Conservation (phyloP, 208 protist genomes). For the Acanthamoeba divionensis region DNA sequence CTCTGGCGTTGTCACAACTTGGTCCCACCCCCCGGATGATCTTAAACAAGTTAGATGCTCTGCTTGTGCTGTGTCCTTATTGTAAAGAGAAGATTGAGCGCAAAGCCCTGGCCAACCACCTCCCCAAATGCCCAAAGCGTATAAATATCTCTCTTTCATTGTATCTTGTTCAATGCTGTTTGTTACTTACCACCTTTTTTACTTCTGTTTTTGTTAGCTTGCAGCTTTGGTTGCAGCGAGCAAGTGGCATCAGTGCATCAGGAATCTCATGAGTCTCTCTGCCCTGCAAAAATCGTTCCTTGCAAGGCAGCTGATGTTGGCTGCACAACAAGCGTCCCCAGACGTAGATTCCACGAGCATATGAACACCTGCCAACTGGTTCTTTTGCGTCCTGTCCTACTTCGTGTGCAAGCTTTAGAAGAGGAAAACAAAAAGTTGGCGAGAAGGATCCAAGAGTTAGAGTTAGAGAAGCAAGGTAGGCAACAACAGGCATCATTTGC, state of each 20-base stretch:
- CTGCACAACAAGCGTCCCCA: no score
- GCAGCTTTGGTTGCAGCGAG: background rate
- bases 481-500: no score
- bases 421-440: no score
- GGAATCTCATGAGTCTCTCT: background rate
- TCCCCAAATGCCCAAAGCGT: background rate
- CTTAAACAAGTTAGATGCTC: background rate
- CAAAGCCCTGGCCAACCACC: background rate
- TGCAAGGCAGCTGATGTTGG: background rate
- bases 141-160: background rate
- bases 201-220: background rate
- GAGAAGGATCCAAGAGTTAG: no score
- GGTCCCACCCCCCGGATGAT: background rate
- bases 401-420: no score
- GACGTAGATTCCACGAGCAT: no score
- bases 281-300: background rate
- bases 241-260: background rate
- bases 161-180: background rate
- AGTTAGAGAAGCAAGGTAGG: no score
- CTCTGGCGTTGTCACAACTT: background rate
- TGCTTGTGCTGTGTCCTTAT: background rate
- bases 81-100: background rate
- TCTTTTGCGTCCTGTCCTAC: no score
- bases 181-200: background rate
- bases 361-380: no score